phyloP scores from a whole-genome alignment of 2,329 filamentous ascomycete species.

The Beauveria caledonica region DNA sequence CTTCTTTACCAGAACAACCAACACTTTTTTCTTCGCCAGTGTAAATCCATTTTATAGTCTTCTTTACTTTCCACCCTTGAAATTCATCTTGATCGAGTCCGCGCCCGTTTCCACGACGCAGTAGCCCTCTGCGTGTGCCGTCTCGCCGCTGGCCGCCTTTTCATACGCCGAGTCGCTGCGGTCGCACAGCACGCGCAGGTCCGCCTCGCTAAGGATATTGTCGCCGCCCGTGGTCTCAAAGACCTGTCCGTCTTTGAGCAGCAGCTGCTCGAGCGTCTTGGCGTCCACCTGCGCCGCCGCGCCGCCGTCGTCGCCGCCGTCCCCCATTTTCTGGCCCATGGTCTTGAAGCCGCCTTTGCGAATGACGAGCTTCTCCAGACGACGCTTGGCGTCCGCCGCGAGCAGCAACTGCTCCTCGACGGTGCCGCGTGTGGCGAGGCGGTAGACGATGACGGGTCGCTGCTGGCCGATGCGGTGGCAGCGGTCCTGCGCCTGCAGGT shows the following conservation, averaged over 20 bases:
- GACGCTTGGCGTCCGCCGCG: constrained; percentile 83
- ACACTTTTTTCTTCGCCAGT: no score
- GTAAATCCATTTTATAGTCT: no score
- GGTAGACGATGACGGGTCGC: constrained; percentile 83
- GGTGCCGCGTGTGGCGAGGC: constrained; percentile 85
- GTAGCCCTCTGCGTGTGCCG: constrained; percentile 58
- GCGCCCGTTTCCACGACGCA: constrained; percentile 70
- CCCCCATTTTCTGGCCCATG: constrained; percentile 51
- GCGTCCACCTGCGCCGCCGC: constrained; percentile 39
- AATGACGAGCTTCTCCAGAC: constrained; percentile 90
- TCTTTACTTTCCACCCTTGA: constrained; percentile 17
- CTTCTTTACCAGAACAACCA: neutral
- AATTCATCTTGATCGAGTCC: constrained; percentile 39
- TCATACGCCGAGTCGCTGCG: constrained; percentile 57
- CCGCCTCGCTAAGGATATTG: constrained; percentile 63
- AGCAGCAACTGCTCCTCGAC: constrained; percentile 83
- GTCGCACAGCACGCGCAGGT: constrained; percentile 73
- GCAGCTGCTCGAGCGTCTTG: constrained; percentile 51
- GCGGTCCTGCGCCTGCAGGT: constrained; percentile 91
- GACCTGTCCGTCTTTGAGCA: constrained; percentile 64
- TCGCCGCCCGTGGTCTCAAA: constrained; percentile 51
- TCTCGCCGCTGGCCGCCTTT: constrained; percentile 69
- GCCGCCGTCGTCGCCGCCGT: constrained; percentile 39
- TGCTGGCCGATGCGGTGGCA: constrained; percentile 93
- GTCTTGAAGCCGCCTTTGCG: constrained; percentile 80